A percentile compares a stretch with the other conserved stretches of the same genome.
phyloP scores from a whole-genome alignment of 441 rosid species.

The Metrosideros polymorpha region DNA sequence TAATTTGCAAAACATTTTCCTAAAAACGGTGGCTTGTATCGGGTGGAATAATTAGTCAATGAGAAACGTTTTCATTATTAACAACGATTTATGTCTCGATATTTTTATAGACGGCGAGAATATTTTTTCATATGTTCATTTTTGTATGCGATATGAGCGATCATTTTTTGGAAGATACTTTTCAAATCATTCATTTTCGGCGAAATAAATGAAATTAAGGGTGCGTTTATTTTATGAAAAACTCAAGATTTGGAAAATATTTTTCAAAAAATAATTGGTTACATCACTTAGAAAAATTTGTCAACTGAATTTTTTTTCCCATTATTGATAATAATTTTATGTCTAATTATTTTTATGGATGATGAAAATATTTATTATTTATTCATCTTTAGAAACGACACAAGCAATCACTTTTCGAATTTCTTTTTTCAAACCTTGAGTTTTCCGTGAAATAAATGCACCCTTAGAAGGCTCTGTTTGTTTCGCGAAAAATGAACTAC shows the following conservation, averaged over 20 bases:
- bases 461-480: background rate
- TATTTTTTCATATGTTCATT: no score
- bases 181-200: no score
- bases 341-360: background rate
- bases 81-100: no score
- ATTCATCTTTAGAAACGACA: background rate
- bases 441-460: background rate
- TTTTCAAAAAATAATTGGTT: background rate
- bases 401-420: background rate
- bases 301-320: background rate
- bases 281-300: background rate
- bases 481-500: fast-evolving
- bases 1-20: no score
- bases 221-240: background rate
- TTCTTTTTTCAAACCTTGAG: background rate
- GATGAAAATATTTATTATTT: background rate
- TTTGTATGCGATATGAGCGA: no score
- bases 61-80: no score
- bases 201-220: no score
- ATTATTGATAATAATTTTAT: background rate
- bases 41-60: no score
- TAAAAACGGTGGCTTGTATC: no score
- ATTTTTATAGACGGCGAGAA: no score
- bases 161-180: no score
- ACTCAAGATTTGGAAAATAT: no score